Base-by-base conservation (phyloP, 163 green algal species). In the Scenedesmus sp. region DNA sequence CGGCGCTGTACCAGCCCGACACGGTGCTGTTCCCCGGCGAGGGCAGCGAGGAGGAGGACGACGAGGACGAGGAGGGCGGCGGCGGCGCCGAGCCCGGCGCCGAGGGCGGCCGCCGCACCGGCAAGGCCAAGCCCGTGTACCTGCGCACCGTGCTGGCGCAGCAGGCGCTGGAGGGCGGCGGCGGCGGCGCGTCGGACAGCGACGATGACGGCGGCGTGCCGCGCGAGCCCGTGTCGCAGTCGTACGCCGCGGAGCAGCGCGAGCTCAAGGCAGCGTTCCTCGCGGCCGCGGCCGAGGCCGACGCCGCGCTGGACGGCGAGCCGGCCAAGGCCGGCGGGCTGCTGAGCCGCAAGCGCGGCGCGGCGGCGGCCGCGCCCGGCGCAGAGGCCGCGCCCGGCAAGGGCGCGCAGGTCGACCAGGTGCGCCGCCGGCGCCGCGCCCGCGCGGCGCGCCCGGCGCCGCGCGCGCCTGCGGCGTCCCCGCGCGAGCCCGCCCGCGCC, bases 71-170 rank as follows among this genome's bases (percentile, higher is more conserved):
- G n/a, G 65, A 77, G 18, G 76, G 63, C 22, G 80, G 31, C 29
- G 80, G 18, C 51, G 70, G 42, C 29, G 63, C 22, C 3, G 63
- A 77, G 5, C 67, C n/a, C 7, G 83, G 15, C 33, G 63, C 11
- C 18, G 31, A 33, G 2, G 31, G 4, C 11, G 82, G 71, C 14
- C 83, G 67, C 28, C 14, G 60, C 13, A 42, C 24, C 34, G 85
- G 65, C 60, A 88, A 77, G 71, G 75, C 77, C 9, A 90, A 89
- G 78, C 89, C 89, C 11, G 64, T 95, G 82, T 90, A 87, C 50
- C 76, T 97, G 31, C 94, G 92, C 67, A 90, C 95, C 34, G 77
- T 96, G 1, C 65, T 94, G n/a, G 91, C 89, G 15, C 78, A 91
- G 63, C 65, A 87, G 85, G 87, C 77, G 17, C 65, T 89, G 60